Evolutionary conservation across 768 basidiomycete genomes (phyloP), one percentile per base, ranked within the genome.

Genomic region (Trametopsis cervina): DNA sequence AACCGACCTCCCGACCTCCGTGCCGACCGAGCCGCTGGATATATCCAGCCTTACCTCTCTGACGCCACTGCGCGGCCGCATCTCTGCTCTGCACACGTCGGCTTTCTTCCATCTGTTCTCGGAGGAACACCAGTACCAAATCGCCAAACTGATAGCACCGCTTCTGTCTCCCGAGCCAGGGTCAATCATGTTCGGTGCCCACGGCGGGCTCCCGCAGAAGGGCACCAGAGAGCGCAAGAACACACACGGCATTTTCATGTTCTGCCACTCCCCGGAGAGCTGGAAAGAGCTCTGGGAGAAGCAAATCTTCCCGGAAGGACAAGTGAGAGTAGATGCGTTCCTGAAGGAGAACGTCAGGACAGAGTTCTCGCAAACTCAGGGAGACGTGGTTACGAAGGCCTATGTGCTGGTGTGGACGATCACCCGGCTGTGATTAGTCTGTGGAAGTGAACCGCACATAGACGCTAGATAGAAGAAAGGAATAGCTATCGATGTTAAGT

Each of bases 31-130:
- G 3, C 42, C 53, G n/a, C 9, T 22, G 24, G 37, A 52, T 3
- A 33, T 33, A 15, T 52, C 60, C 1, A 68, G 70, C 1, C 62
- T 81, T 21, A 75, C 64, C 17, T 39, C 53, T 11, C 47, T 58
- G 18, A 56, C 50, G 27, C 69, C 71, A 3, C 64, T 79, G 6
- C 69, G 58, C 41, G 73, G 75, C 4, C 70, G 66, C 24, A 60
- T 78, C 33, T 70, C 76, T 10, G 72, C 62, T 4, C 74, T 82
- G 17, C 72, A 77, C 53, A 70, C 72, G 2, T 65, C 70, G 10
- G 60, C 72, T 5, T 65, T 81, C 58, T 80, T 82, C 54, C 66
- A 70, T 57, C 58, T 79, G 18, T 80, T 80, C 57, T 50, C 57
- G 40, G 63, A 71, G 47, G 63, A 56, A 15, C 45, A 63, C 26